A percentile compares a stretch with the other conserved stretches of the same genome.
Conservation (phyloP, 768 basidiomycete species). For the Lactifluus subvellereus region DNA sequence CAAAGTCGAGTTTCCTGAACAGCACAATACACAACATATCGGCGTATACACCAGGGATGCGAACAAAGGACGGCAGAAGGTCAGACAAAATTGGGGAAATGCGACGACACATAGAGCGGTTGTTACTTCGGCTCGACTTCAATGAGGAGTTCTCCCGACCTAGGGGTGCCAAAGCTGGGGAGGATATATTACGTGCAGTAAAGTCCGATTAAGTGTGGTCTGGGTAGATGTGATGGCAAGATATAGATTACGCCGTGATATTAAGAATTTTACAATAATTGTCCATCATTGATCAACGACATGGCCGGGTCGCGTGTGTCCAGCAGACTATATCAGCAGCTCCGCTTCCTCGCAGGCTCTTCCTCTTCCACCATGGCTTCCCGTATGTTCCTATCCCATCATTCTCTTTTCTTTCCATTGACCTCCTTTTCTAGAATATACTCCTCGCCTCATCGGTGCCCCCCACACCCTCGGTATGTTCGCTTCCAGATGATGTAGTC, state of each 20-base stretch:
- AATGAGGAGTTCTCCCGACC: constrained; percentile 64
- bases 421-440: constrained; percentile 46
- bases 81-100: constrained; percentile 61
- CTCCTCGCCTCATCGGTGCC: constrained; percentile 75
- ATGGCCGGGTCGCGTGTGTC: constrained; percentile 16
- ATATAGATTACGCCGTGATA: constrained; percentile 3
- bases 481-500: not conserved
- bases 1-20: constrained; percentile 64
- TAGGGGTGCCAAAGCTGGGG: constrained; percentile 26
- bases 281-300: not conserved
- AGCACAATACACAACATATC: constrained; percentile 43
- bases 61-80: constrained; percentile 45
- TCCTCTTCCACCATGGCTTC: constrained; percentile 46
- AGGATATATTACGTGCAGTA: constrained; percentile 41
- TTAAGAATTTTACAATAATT: not conserved
- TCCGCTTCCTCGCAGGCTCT: constrained; percentile 45
- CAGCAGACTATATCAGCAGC: constrained; percentile 56
- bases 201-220: constrained; percentile 8
- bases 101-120: constrained; percentile 73
- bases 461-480: constrained; percentile 85
- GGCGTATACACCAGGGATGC: constrained; percentile 38
- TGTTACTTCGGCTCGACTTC: constrained; percentile 79
- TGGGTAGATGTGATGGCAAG: not conserved
- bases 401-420: constrained; percentile 13
- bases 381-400: constrained; percentile 39